phyloP scores from a whole-genome alignment of 768 basidiomycete species.

The Imleria badia region DNA sequence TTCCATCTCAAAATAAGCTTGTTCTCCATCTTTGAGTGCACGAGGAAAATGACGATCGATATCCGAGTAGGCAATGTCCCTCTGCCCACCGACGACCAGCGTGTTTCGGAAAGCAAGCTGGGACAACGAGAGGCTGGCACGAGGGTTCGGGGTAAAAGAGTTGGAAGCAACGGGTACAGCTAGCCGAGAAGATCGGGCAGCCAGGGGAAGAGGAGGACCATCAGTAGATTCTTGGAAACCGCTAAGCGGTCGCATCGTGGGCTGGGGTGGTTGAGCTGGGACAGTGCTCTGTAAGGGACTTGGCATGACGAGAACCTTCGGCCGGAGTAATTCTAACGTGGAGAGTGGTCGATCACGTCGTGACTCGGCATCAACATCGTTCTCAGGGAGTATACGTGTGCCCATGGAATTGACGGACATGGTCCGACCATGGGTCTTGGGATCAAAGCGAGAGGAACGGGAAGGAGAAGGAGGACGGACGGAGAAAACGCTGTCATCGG shows the following conservation, averaged over 20 bases:
- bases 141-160: conserved; percentile 78
- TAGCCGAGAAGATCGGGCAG: conserved; percentile 58
- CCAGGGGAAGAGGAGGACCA: conserved; percentile 68
- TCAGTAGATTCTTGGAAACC: conserved; percentile 67
- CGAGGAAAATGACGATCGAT: conserved; percentile 62
- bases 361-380: conserved; percentile 40
- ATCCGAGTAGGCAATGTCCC: conserved; percentile 61
- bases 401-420: conserved; percentile 66
- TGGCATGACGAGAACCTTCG: conserved; percentile 94
- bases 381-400: conserved; percentile 59
- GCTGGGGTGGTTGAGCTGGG: conserved; percentile 33
- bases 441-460: conserved; percentile 74
- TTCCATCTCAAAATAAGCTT: conserved; percentile 51
- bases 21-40: conserved; percentile 77
- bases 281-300: conserved; percentile 67
- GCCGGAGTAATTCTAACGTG: conserved; percentile 76
- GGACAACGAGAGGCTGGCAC: conserved; percentile 67
- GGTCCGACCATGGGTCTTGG: conserved; percentile 68
- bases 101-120: conserved; percentile 87
- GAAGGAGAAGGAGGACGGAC: conserved; percentile 61
- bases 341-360: conserved; percentile 62
- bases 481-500: conserved; percentile 64
- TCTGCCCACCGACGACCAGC: conserved; percentile 64
- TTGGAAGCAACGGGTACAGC: conserved; percentile 50
- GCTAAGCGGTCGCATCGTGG: conserved; percentile 40